A percentile compares a stretch with the other conserved stretches of the same genome.
Conservation (phyloP, 2,329 filamentous ascomycete genomes). For the Fusarium sp. region DNA sequence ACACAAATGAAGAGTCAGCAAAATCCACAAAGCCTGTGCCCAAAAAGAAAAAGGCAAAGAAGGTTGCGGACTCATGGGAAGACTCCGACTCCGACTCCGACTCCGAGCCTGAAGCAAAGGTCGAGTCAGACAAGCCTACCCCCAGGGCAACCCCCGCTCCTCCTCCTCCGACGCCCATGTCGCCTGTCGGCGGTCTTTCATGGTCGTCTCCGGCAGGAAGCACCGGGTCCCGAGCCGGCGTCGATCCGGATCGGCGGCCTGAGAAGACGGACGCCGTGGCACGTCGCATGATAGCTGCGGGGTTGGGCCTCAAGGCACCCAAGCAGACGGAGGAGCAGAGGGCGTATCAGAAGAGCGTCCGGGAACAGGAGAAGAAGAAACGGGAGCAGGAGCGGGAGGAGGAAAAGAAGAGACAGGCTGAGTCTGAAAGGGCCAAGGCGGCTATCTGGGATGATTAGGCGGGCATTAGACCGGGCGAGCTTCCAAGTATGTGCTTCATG, state of each 20-base stretch:
- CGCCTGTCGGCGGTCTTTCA: slow-evolving; percentile 51
- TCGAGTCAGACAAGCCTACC: slow-evolving; percentile 51
- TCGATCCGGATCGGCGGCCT: slow-evolving; percentile 59
- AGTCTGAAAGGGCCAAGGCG: slow-evolving; percentile 78
- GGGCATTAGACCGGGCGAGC: too few species aligned
- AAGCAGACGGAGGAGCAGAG: slow-evolving; percentile 87
- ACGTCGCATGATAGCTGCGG: slow-evolving; percentile 86
- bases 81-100: slow-evolving; percentile 69
- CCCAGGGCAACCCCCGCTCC: slow-evolving; percentile 51
- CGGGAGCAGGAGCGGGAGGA: slow-evolving; percentile 76
- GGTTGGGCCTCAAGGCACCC: slow-evolving; percentile 81
- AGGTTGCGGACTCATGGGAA: slow-evolving; percentile 56
- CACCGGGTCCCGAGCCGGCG: slow-evolving; percentile 9
- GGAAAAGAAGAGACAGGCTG: slow-evolving; percentile 66
- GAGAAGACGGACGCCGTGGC: slow-evolving; percentile 96
- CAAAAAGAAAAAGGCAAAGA: slow-evolving; percentile 43
- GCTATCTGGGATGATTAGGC: slow-evolving; percentile 83
- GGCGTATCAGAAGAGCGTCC: slow-evolving; percentile 83
- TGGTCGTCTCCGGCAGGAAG: slow-evolving; percentile 34
- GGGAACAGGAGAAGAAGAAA: slow-evolving; percentile 84
- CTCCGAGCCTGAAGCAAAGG: slow-evolving; percentile 52
- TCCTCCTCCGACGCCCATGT: slow-evolving; percentile 74
- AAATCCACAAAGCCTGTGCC: slow-evolving; percentile 41
- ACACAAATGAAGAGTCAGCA: slow-evolving; percentile 30
- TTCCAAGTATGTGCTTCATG: too few species aligned